A percentile compares a stretch with the other conserved stretches of the same genome.
Evolutionary conservation across 2,329 filamentous ascomycete species (phyloP).

Genomic region (Alternaria rosae): DNA sequence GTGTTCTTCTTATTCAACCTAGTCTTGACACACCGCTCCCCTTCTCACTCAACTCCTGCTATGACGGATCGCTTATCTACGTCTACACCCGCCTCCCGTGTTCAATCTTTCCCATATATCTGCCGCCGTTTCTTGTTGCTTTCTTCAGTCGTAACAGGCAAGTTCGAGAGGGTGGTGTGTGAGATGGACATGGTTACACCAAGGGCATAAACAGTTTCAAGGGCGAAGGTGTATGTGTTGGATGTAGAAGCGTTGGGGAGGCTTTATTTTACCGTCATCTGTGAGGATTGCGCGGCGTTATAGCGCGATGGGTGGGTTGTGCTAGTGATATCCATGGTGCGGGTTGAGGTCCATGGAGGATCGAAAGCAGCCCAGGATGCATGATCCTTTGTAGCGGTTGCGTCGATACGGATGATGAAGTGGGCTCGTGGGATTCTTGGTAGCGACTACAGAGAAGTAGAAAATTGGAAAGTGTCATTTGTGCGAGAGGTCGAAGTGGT

Average conservation of each 20-base stretch:
- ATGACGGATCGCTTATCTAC: background rate
- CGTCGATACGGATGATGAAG: background rate
- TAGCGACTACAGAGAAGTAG: background rate
- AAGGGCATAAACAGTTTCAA: background rate
- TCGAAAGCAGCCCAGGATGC: background rate
- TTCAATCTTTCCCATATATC: background rate
- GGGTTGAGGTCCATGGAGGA: background rate
- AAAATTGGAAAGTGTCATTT: background rate
- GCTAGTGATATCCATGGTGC: background rate
- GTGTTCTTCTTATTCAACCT: background rate
- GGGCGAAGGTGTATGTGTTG: background rate
- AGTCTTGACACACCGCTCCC: background rate
- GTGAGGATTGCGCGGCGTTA: background rate
- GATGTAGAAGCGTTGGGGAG: background rate
- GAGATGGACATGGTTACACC: background rate
- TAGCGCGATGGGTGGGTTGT: background rate
- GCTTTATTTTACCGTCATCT: background rate
- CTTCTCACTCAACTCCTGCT: background rate
- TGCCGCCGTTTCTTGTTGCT: background rate
- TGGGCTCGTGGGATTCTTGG: background rate
- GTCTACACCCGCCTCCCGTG: background rate
- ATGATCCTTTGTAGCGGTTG: background rate
- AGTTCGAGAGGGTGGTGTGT: background rate
- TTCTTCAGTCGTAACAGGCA: background rate
- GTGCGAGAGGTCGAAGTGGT: background rate